These are phyloP conservation scores for Alternaria panax DNA, from an alignment of 2,329 filamentous ascomycete genomes.

Conservation along the genomic window DNA sequence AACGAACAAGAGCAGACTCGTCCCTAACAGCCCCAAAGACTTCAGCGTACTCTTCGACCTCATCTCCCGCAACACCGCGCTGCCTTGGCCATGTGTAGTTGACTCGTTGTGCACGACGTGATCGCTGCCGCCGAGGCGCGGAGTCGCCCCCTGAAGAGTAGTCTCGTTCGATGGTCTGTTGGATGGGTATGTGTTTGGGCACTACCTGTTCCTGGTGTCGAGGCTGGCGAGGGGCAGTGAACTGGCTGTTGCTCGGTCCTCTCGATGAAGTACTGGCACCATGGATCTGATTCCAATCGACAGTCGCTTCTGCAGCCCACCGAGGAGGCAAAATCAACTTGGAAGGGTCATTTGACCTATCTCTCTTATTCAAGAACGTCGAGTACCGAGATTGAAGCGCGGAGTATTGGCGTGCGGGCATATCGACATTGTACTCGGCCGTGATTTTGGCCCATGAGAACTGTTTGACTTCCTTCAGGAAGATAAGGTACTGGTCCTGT, in stretches of 20 bases:
- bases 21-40: slow-evolving; percentile 1
- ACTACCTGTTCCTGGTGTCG: too few relatives aligned
- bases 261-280: slow-evolving; percentile 9
- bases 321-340: slow-evolving; percentile 31
- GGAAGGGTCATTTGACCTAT: slow-evolving; percentile 33
- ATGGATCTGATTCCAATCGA: slow-evolving; percentile 34
- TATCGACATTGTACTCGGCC: slow-evolving; percentile 32
- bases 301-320: slow-evolving; percentile 34
- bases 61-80: background rate
- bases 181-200: background rate
- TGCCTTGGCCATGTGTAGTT: slow-evolving; percentile 40
- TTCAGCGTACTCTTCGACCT: slow-evolving; percentile 8
- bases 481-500: slow-evolving; percentile 47
- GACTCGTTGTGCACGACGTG: slow-evolving; percentile 32
- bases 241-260: background rate
- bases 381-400: slow-evolving; percentile 42
- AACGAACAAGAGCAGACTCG: background rate
- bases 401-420: slow-evolving; percentile 39
- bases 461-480: slow-evolving; percentile 52
- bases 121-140: slow-evolving; percentile 21
- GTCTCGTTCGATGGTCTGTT: slow-evolving; percentile 16
- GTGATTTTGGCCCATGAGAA: slow-evolving; percentile 49
- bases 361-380: slow-evolving; percentile 33
- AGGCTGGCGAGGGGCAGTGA: background rate
- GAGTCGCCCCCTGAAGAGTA: slow-evolving; percentile 33